Conservation (phyloP, 352 stramenopile species). For the Pythium phragmiticola region DNA sequence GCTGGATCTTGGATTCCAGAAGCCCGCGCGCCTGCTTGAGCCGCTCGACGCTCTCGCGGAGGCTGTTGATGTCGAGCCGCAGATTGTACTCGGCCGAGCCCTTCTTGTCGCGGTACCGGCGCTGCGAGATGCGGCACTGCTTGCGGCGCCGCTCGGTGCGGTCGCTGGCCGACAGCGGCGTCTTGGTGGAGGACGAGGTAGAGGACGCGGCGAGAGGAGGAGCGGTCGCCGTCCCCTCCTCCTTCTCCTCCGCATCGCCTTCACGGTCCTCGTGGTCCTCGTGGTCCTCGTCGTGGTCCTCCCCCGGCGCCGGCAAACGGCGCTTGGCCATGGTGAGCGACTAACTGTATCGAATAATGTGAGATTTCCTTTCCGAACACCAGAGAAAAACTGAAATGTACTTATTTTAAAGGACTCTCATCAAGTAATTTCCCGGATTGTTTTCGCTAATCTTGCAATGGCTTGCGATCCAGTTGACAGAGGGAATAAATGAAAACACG, state of each 20-base stretch:
- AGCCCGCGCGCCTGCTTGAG: constrained; percentile 41
- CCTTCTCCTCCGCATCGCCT: neutral
- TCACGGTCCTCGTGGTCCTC: neutral
- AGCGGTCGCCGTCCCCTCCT: neutral
- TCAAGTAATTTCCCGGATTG: neutral
- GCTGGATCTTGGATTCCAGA: constrained; percentile 47
- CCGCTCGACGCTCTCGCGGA: constrained; percentile 57
- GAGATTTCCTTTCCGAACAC: neutral
- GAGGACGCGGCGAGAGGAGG: neutral
- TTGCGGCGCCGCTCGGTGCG: constrained; percentile 43
- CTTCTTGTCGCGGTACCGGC: constrained; percentile 69
- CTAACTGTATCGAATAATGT: neutral
- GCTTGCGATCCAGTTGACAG: constrained; percentile 15
- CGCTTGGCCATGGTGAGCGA: constrained; percentile 14
- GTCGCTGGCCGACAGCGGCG: constrained; percentile 13
- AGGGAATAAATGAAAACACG: constrained; percentile 1
- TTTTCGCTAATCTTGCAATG: constrained; percentile 16
- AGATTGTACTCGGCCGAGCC: constrained; percentile 67
- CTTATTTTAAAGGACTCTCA: neutral
- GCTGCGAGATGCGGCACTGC: constrained; percentile 69
- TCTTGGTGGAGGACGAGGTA: neutral
- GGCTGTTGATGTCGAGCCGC: constrained; percentile 57
- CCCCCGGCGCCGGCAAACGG: constrained; percentile 1
- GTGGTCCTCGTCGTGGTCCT: neutral
- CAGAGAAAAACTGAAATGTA: constrained; percentile 4